Evolutionary conservation across 805 yeast genomes (phyloP), one percentile per base, ranked within the genome.

Genomic region (Debaryomyces castellii): DNA sequence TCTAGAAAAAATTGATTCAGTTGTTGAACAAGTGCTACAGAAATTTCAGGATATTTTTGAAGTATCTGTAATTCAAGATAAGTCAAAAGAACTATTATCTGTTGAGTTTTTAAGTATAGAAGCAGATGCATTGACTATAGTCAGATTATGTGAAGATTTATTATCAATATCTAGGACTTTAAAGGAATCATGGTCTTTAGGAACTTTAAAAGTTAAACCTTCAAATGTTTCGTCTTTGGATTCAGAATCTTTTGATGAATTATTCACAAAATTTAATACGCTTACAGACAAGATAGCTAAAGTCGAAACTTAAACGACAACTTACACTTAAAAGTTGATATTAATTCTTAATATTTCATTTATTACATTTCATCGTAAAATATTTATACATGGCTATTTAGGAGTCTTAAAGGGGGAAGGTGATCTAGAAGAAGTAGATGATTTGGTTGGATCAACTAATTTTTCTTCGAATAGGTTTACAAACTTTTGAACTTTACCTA

Each of bases 31-130:
- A 47, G 62, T 81, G 33, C 67, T 80, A 24, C 75, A 71, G 45
- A 78, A 78, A 54, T 76, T 77, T 44, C 80, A 76, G 54, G 81
- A 77, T 45, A 75, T 78, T 24, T 65, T 80, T 40, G 81, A 77
- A 45, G 69, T 77, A 2, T 69, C 80, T 12, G 60, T 69, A 32
- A 63, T 67, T 24, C 64, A 64, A 43, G 74, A 67, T 45, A 72
- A 72, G 47, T 63, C 75, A 12, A 63, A 64, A 37, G 77, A 73
- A 47, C 51, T 67, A 20, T 51, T 71, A 28, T 76, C 83, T 0
- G 76, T 78, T n/a, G 84, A 80, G 50, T 72, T 80, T 27, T 62
- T 81, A 16, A 80, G 80, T 14, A 76, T 81, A 21, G 83, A 80
- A 52, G 68, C 79, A 17, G 77, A 78, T 51, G 73, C 83, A 0